Base-by-base conservation (phyloP, 345 rosid genomes). In the Salix arbutifolia region DNA sequence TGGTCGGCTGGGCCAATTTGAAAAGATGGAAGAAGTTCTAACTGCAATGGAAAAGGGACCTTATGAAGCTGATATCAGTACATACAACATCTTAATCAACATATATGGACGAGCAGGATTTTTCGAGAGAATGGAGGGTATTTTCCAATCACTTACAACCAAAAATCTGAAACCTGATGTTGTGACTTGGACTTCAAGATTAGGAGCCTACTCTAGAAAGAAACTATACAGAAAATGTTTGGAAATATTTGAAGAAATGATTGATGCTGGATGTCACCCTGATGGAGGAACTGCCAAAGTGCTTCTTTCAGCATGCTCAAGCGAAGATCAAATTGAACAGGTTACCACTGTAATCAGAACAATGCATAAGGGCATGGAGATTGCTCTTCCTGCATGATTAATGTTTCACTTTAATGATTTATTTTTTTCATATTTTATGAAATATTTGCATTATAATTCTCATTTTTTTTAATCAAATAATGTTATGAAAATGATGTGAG, bases 231-330 rank as follows among this genome's bases (percentile, higher is more conserved):
- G 53, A 69, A 90, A 72, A 78, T 94, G 97, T 79, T 53, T 94
- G 64, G 90, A 94, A 76, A 86, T 92, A 11, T 94, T 94, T 2
- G 97, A 94, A 77, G 97, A 91, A 65, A 94, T 94, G 99, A 88
- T 94, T 5, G 97, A 92, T 79, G 80, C 94, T 13, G 95, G 95
- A 19, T 92, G 97, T 67, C 80, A 82, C 40, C 97, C 97, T 0
- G 97, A 94, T 67, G 97, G 94, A 70, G 94, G 94, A 74, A 94
- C 97, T 23, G 97, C 97, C 1, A 94, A 89, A 67, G 95, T 94
- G 25, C 95, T 91, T 53, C 88, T 92, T 4, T 87, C 93, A 2
- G 92, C 98, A 11, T 94, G 98, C 78, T 87, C 90, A 2, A 89
- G 85, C 58, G 90, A 90, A 31, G 92, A 91, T 84, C 94, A 94